Base-by-base conservation (phyloP, 805 yeast species). In the Wickerhamomyces alni region DNA sequence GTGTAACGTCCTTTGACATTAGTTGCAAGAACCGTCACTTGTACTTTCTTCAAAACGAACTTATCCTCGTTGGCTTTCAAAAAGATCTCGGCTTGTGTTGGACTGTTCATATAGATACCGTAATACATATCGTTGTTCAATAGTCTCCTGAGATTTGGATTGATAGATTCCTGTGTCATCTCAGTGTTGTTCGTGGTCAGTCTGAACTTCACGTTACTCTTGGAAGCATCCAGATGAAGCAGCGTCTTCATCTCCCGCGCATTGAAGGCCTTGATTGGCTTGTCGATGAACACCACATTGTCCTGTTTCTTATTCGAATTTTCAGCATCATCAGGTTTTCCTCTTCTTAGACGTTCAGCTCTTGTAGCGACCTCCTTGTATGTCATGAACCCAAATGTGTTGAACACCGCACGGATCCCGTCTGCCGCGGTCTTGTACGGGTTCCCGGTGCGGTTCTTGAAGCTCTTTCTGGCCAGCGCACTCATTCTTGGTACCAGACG, bases 41-140 rank as follows among this genome's bases (percentile, higher is more conserved):
- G 9, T 6, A 22, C 7, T 25, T 32, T 17, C 24, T 35, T 18
- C 16, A 3, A 1, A 17, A 8, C 5, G 10, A 18, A 25, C 10
- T 31, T 15, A 7, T 10, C 15, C 26, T 7, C 16, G 8, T 24
- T 24, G n/a, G n/a, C 8, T 6, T 8, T 16, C 26, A 33, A 10
- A 6, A 24, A 22, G 3, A 4, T 22, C 17, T 24, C 29, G 24
- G 36, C 13, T 16, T 33, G 36, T 12, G 29, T 15, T 12, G 46
- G 45, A 3, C 45, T 39, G 35, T 52, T 51, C 33, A 40, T 41
- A 13, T 40, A 42, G 3, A 51, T 48, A 5, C 48, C 44, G 33
- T 43, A 50, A 31, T 37, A 36, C 3, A 50, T 2, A 0, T 48
- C 50, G 28, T 52, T 52, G 44, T 49, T 52, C 39, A 51, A 25